Percentiles rank a stretch among this genome's conserved stretches.
phyloP scores from a whole-genome alignment of 225 moss, liverwort and hornwort species.

The Neckera pumila region DNA sequence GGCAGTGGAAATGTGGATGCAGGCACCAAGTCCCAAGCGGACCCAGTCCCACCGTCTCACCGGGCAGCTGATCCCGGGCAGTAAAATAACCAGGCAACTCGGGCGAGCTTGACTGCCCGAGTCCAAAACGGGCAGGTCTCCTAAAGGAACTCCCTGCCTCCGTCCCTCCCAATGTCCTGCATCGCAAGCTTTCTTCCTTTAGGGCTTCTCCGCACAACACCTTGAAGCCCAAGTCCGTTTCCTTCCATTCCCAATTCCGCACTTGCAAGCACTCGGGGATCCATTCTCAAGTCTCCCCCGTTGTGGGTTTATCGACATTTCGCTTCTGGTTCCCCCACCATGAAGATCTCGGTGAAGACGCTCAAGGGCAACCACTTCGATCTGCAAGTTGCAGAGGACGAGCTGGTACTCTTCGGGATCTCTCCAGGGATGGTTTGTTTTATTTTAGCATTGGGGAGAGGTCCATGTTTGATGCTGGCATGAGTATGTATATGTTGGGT shows the following conservation, averaged over 20 bases:
- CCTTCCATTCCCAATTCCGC: not conserved
- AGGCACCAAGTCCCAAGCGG: not conserved
- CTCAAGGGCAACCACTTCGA: conserved; percentile 35
- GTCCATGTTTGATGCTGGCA: not conserved
- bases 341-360: conserved; percentile 35
- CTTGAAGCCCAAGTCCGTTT: not conserved
- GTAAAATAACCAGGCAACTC: not conserved
- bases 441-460: not conserved
- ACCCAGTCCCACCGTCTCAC: not conserved
- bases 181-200: not conserved
- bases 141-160: not conserved
- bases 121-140: not conserved
- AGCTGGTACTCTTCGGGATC: not conserved
- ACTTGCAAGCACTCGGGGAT: not conserved
- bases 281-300: not conserved
- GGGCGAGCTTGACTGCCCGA: not conserved
- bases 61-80: not conserved
- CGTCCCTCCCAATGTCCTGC: too few species aligned
- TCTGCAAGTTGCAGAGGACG: conserved; percentile 10
- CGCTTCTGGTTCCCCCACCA: not conserved
- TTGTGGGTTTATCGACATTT: not conserved
- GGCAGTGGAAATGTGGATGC: not conserved
- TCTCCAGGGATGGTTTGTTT: not conserved
- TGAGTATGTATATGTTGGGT: not conserved
- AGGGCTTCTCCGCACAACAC: not conserved